Evolutionary conservation across 2,329 filamentous ascomycete species (phyloP), one percentile per base, ranked within the genome.

Genomic region (Neopestalotiopsis sp.): DNA sequence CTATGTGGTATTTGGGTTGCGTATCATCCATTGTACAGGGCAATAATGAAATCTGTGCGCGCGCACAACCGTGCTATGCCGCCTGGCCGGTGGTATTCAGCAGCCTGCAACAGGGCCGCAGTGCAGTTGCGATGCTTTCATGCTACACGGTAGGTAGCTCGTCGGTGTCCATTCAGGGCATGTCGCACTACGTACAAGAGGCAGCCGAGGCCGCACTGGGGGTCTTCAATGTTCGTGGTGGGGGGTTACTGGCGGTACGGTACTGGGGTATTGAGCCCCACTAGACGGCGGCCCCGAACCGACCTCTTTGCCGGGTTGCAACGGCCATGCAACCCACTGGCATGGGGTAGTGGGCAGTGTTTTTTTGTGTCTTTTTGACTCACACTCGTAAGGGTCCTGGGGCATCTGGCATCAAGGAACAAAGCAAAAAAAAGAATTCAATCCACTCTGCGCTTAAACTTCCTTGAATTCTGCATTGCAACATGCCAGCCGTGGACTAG

Each of bases 281-380:
- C 40, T 24, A 12, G 32, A 34, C 64, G 64, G 64, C 64, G n/a
- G 12, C 38, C 14, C 64, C 64, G 64, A 66, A 17, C 49, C 64
- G 64, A 45, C 49, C 45, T 57, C 53, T 38, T 38, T 53, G 6
- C 20, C n/a, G 24, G 20, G 32, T 28, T 17, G 9, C 40, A 30
- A 34, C 62, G 24, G 42, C 12, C 17, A 38, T 65, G 62, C 34
- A 65, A 10, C 6, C 12, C 17, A 53, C 45, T 53, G 45, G 45
- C n/a, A 24, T 53, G n/a, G 45, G 45, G 45, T 14, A 24, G 24
- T n/a, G 56, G 57, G 57, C 57, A 59, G 57, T 59, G 57, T 30
- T 53, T 53, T 53, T 17, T 53, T 53, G 17, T 53, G 45, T 53
- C 45, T 53, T n/a, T 53, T 53, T 59, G 57, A 59, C 57, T 59